Base-by-base conservation (phyloP, 805 yeast genomes). In the Saccharomyces paradoxus region DNA sequence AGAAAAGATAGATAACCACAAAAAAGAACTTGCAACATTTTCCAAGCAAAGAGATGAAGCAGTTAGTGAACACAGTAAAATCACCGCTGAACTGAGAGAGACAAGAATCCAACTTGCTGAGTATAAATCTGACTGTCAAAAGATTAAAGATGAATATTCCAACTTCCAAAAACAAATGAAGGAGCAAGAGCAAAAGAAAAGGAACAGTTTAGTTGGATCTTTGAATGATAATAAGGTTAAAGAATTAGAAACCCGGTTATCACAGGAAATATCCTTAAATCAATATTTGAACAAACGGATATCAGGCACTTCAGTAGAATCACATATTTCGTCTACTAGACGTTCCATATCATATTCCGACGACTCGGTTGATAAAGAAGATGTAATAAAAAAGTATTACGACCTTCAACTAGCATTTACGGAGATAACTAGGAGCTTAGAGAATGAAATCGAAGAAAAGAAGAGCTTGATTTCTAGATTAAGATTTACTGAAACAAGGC, bases 401-500 rank as follows among this genome's bases (percentile, higher is more conserved):
- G 70, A 69, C 30, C 69, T 83, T 59, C 79, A 77, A 52, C 66
- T 81, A 8, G 78, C 79, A 55, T 65, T 83, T 24, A 78, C 81
- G 56, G 86, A 82, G 55, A 75, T 73, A 22, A 71, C 76, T 55
- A 82, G 81, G 9, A 63, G 72, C 2, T 60, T 82, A 52, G 72
- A 80, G 48, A 77, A 73, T 41, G 83, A 81, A 60, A 61, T 69
- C 9, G 71, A 71, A 30, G 74, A 71, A 22, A 74, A 72, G 49
- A 66, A 74, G 61, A 66, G 78, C 69, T 65, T 84, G 48, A 71
- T 74, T 26, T 82, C 85, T 48, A 89, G 85, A 56, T 63, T 84
- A 51, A 76, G 77, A 31, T 71, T 85, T 60, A 68, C 87, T 13
- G 86, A 84, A 59, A 79, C 84, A 1, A 76, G 87, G 60, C 65